Base-by-base conservation (phyloP, 2,329 filamentous ascomycete species). In the Neospermospora avenae region DNA sequence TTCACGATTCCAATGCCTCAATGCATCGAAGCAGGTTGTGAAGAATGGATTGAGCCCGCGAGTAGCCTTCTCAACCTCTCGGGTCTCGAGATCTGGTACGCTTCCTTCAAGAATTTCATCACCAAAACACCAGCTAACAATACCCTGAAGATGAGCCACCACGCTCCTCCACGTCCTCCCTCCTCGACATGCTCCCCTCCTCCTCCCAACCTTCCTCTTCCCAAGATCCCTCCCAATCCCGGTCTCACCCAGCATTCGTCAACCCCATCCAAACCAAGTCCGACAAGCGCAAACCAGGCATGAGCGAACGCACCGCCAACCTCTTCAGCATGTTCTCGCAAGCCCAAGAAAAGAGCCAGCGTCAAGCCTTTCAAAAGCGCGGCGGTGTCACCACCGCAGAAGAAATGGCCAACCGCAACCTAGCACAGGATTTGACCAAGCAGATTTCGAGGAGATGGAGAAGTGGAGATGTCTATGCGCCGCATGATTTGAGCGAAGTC, bases 381-480 rank as follows among this genome's bases (percentile, higher is more conserved):
- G 2, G 28, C 22, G 2, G 28, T n/a, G 49, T 42, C n/a, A 39
- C 18, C 7, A 39, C 49, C 3, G 34, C 28, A 16, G 49, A 53
- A 25, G 54, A 39, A 35, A 45, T 31, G 34, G 31, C 24, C 14
- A 63, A 56, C 14, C 57, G 45, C 35, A 39, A 37, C 31, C 4
- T 46, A 34, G 55, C 51, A 24, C 48, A 77, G 46, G 83, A 85
- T 64, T 84, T 85, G 73, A 76, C 85, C 68, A 78, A 76, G 63
- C 86, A 90, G 74, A 81, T 87, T 75, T 81, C 84, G 37, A 86
- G 93, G 51, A 80, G 82, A 42, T 98, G 89, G 88, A 80, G 81
- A 69, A 70, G 78, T 0, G 95, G 95, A 68, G 93, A 98, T 72
- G 82, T 97, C 55, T 98, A 98, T 77, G 84, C 92, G 61, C 95